Conservation (phyloP, 805 yeast genomes). For the Metschnikowia continentalis region DNA sequence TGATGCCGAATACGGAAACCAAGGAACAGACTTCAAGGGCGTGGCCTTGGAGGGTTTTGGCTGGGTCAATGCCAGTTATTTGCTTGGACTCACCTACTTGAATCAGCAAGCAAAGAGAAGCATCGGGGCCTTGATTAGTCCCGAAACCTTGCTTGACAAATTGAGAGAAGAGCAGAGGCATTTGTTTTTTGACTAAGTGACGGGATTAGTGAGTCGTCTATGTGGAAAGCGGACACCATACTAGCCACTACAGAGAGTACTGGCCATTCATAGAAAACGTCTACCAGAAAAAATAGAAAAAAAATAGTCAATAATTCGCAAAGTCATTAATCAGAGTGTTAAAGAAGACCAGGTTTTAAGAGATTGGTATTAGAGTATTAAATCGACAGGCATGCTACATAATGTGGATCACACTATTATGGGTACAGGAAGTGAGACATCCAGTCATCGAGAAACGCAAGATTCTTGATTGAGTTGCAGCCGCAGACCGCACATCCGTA, state of each 20-base stretch:
- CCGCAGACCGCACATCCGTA: conserved; percentile 4
- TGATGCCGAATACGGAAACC: conserved; percentile 95
- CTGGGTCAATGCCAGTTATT: conserved; percentile 91
- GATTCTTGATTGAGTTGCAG: conserved; percentile 1
- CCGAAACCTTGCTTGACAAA: conserved; percentile 53
- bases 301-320: too few relatives aligned
- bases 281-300: too few relatives aligned
- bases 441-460: neutral
- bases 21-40: conserved; percentile 88
- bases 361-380: too few relatives aligned
- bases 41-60: conserved; percentile 97
- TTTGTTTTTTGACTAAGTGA: neutral
- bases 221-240: too few relatives aligned
- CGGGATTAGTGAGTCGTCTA: neutral
- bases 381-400: too few relatives aligned
- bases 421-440: too few relatives aligned
- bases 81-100: conserved; percentile 65
- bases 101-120: conserved; percentile 68
- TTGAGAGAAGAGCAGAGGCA: conserved; percentile 19
- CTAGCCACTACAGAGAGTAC: too few relatives aligned
- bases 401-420: too few relatives aligned
- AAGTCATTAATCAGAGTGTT: too few relatives aligned
- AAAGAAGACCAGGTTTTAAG: too few relatives aligned
- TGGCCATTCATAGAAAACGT: too few relatives aligned
- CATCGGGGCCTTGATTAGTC: conserved; percentile 74